phyloP scores from a whole-genome alignment of 805 yeast species.

The Yamadazyma takamatsuzukensis region DNA sequence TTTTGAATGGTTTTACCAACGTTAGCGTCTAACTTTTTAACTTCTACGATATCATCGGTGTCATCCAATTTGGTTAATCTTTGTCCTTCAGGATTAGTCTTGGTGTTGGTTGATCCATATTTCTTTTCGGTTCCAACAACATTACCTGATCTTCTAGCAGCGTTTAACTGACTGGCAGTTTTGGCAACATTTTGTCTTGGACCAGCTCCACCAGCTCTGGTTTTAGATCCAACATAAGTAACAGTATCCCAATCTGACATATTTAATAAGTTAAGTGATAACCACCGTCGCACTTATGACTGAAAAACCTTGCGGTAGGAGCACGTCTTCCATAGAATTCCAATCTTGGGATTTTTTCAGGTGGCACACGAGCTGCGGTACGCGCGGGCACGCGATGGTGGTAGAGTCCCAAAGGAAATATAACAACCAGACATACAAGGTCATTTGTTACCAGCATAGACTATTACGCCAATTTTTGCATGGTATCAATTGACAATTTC shows the following conservation, averaged over 20 bases:
- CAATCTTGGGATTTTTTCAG: no score
- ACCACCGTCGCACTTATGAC: no score
- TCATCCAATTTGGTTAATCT: slow-evolving; percentile 90
- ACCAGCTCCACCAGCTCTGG: slow-evolving; percentile 83
- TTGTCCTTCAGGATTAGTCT: slow-evolving; percentile 85
- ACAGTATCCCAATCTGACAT: slow-evolving; percentile 88
- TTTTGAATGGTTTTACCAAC: slow-evolving; percentile 87
- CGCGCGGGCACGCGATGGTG: no score
- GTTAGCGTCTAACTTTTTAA: slow-evolving; percentile 75
- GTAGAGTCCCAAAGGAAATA: no score
- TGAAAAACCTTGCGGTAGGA: no score
- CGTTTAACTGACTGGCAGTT: slow-evolving; percentile 74
- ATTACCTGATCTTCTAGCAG: slow-evolving; percentile 89
- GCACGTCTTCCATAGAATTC: no score
- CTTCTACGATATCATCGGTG: slow-evolving; percentile 88
- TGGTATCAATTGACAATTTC: no score
- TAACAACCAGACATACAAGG: no score
- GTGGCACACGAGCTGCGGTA: no score
- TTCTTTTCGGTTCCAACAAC: slow-evolving; percentile 92
- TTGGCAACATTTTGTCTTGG: slow-evolving; percentile 84
- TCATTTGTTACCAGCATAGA: no score
- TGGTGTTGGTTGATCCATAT: slow-evolving; percentile 60
- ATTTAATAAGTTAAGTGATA: no score
- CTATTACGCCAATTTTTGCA: no score
- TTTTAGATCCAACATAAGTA: slow-evolving; percentile 85